phyloP scores from a whole-genome alignment of 208 protist species.

The Leishmania tropica region DNA sequence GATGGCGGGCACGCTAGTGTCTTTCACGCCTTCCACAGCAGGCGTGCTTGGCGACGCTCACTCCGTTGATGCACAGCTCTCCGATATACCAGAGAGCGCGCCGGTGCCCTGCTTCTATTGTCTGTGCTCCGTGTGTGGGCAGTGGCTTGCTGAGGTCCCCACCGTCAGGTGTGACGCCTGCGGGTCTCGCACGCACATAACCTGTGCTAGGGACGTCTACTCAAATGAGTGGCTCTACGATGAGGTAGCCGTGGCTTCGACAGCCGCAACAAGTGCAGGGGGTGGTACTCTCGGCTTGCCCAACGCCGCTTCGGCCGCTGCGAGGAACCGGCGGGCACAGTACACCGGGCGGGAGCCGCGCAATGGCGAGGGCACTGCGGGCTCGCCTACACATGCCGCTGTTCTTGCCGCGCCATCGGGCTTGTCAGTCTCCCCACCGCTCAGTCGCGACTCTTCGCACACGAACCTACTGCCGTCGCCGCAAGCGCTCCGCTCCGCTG shows the following conservation, averaged over 20 bases:
- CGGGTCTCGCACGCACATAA: conserved; percentile 46
- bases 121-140: conserved; percentile 59
- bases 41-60: neutral
- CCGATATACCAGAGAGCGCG: neutral
- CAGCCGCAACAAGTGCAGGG: neutral
- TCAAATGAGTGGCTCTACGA: conserved; percentile 24
- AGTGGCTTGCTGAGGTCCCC: conserved; percentile 18
- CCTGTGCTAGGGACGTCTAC: conserved; percentile 45
- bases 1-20: neutral
- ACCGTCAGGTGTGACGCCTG: conserved; percentile 42
- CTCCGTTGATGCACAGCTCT: neutral
- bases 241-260: conserved; percentile 8
- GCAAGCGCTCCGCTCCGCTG: conserved; percentile 15
- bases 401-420: neutral
- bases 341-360: neutral
- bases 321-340: neutral
- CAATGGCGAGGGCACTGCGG: neutral
- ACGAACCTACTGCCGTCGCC: neutral
- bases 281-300: neutral
- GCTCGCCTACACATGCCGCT: neutral
- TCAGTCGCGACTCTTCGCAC: conserved; percentile 6
- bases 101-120: conserved; percentile 38
- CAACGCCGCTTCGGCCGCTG: neutral
- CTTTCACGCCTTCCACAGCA: neutral
- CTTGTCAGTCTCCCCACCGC: neutral